Conservation (phyloP, 495 filamentous ascomycete species). For the Aspergillus conjunctus region DNA sequence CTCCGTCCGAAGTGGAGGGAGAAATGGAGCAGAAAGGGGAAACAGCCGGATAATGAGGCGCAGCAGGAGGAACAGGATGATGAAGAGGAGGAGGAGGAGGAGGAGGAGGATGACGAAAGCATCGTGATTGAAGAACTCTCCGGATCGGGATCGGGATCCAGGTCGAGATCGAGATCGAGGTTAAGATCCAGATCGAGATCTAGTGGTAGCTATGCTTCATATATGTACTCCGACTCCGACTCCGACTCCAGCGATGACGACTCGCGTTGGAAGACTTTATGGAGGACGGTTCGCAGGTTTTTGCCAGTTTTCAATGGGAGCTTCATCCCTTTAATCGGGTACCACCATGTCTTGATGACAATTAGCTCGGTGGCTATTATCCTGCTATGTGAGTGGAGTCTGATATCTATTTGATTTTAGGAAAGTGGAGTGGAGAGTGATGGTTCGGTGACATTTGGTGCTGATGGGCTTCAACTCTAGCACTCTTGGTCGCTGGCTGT, state of each 20-base stretch:
- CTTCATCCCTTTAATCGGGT: not conserved
- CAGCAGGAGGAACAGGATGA: not conserved
- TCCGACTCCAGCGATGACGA: no score
- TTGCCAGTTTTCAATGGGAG: not conserved
- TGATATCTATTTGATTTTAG: no score
- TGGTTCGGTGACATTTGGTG: not conserved
- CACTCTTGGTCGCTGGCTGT: constrained; percentile 5
- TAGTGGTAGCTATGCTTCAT: no score
- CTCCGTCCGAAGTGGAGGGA: not conserved
- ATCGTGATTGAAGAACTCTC: no score
- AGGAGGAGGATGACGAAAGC: not conserved
- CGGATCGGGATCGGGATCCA: no score
- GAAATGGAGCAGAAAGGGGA: not conserved
- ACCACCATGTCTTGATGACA: constrained; percentile 2
- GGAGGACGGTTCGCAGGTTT: not conserved
- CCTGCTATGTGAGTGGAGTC: not conserved
- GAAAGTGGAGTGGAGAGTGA: not conserved
- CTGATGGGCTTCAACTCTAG: not conserved
- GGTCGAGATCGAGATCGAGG: no score
- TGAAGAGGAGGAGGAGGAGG: not conserved
- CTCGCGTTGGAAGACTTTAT: not conserved
- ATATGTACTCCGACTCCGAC: no score
- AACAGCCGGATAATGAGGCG: not conserved
- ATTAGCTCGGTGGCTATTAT: not conserved
- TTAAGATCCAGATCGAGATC: no score